Percentiles rank a stretch among this genome's conserved stretches.
Evolutionary conservation across 2,329 filamentous ascomycete genomes (phyloP).

Genomic region (Fusarium nanum): DNA sequence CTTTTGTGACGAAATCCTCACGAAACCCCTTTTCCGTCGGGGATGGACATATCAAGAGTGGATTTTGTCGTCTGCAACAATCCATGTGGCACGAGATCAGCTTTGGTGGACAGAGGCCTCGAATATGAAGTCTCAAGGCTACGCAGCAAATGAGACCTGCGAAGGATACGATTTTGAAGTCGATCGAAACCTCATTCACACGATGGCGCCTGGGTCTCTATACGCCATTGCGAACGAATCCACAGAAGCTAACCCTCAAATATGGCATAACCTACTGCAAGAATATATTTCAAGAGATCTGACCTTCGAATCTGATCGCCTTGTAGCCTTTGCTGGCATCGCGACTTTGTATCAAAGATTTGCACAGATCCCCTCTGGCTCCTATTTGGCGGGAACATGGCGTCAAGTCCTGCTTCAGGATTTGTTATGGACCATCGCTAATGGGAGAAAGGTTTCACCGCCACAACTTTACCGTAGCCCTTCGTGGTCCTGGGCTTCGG

Average conservation of each 20-base stretch:
- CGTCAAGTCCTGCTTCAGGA: slow-evolving; percentile 23
- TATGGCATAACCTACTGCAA: slow-evolving; percentile 27
- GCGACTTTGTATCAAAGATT: slow-evolving; percentile 23
- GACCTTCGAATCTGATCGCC: slow-evolving; percentile 34
- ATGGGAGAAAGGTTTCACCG: slow-evolving; percentile 30
- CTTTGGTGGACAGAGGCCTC: slow-evolving; percentile 37
- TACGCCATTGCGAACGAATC: slow-evolving; percentile 12
- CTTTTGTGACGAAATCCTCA: slow-evolving; percentile 33
- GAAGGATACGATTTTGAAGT: slow-evolving; percentile 26
- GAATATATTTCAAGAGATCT: slow-evolving; percentile 31
- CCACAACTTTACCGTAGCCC: slow-evolving; percentile 36
- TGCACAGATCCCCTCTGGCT: slow-evolving; percentile 9
- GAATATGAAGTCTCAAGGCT: slow-evolving; percentile 19
- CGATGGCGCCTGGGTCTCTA: slow-evolving; percentile 18
- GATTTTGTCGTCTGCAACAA: slow-evolving; percentile 33
- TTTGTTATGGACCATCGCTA: slow-evolving; percentile 24
- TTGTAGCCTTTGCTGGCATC: slow-evolving; percentile 34
- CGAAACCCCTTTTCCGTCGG: slow-evolving; percentile 30
- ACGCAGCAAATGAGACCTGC: slow-evolving; percentile 35
- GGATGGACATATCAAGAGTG: slow-evolving; percentile 39
- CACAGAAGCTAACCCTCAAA: neutral
- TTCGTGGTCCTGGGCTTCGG: slow-evolving; percentile 39
- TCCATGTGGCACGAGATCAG: slow-evolving; percentile 33
- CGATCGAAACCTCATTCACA: neutral
- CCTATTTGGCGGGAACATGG: slow-evolving; percentile 34